A percentile compares a stretch with the other conserved stretches of the same genome.
Conservation (phyloP, 768 basidiomycete species). For the Cubamyces sp. region DNA sequence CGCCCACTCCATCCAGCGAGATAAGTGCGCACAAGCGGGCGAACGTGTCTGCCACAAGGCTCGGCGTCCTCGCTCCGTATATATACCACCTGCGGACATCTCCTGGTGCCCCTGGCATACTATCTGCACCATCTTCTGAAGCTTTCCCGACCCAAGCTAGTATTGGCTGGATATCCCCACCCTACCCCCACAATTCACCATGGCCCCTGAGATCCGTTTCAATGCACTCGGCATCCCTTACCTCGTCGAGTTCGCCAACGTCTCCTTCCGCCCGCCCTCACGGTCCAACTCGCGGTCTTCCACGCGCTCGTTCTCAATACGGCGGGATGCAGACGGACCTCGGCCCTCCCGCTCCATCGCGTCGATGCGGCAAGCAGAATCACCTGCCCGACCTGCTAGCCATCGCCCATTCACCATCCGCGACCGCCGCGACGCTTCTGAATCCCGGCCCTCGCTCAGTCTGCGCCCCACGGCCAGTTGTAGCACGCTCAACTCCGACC, state of each 20-base stretch:
- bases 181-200: constrained; percentile 7
- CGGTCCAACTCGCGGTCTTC: constrained; percentile 18
- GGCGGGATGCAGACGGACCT: neutral
- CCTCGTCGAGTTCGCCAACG: constrained; percentile 41
- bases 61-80: neutral
- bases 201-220: constrained; percentile 38
- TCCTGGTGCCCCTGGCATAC: neutral
- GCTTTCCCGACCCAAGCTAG: constrained; percentile 21
- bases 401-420: too few relatives aligned
- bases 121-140: neutral
- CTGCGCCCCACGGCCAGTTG: constrained; percentile 14
- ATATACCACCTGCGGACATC: constrained; percentile 1
- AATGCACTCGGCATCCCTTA: constrained; percentile 40
- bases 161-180: constrained; percentile 22
- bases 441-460: constrained; percentile 15
- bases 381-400: too few relatives aligned
- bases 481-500: constrained; percentile 16
- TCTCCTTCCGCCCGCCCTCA: constrained; percentile 34
- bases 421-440: neutral
- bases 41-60: constrained; percentile 24
- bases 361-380: neutral
- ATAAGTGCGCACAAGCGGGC: neutral
- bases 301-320: constrained; percentile 10
- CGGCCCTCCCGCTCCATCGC: neutral
- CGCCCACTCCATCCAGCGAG: neutral